Evolutionary conservation across 768 basidiomycete genomes (phyloP).

Genomic region (Chalciporus pseudorubinellus): DNA sequence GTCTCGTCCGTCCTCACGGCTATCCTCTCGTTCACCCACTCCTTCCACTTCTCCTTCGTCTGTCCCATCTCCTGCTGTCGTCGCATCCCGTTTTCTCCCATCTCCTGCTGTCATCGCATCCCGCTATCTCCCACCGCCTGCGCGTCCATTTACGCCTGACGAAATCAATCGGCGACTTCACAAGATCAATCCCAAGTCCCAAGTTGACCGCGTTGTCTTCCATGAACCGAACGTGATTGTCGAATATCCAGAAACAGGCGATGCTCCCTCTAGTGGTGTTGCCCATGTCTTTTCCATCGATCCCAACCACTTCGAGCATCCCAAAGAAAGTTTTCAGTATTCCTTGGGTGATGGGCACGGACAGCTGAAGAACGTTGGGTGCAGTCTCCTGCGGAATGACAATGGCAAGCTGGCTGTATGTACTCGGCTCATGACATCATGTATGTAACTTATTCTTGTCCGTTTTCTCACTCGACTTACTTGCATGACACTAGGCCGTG

Average conservation of each 20-base stretch:
- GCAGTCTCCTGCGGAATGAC: not conserved
- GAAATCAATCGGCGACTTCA: not conserved
- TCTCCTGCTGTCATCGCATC: not conserved
- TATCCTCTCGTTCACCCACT: not conserved
- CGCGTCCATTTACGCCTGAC: not conserved
- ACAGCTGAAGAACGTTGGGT: not conserved
- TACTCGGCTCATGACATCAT: not conserved
- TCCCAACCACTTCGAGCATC: not conserved
- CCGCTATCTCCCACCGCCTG: not conserved
- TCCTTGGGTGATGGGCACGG: not conserved
- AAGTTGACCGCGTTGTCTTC: not conserved
- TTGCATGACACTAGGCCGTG: not conserved
- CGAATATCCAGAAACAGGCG: constrained; percentile 3
- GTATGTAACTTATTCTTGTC: not conserved
- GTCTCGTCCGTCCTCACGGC: too few relatives aligned
- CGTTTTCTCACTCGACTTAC: not conserved
- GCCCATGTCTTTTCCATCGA: constrained; percentile 1
- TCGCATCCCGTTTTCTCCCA: not conserved
- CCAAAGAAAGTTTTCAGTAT: not conserved
- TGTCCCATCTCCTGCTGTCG: not conserved
- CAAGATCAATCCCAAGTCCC: not conserved
- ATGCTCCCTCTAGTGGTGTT: not conserved
- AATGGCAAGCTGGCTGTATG: not conserved
- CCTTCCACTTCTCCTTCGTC: not conserved
- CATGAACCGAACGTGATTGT: not conserved